Percentiles rank a stretch among this genome's conserved stretches.
These are phyloP conservation scores for Anastatica hierochuntica DNA, from an alignment of 345 rosid species.

Conservation along the genomic window DNA sequence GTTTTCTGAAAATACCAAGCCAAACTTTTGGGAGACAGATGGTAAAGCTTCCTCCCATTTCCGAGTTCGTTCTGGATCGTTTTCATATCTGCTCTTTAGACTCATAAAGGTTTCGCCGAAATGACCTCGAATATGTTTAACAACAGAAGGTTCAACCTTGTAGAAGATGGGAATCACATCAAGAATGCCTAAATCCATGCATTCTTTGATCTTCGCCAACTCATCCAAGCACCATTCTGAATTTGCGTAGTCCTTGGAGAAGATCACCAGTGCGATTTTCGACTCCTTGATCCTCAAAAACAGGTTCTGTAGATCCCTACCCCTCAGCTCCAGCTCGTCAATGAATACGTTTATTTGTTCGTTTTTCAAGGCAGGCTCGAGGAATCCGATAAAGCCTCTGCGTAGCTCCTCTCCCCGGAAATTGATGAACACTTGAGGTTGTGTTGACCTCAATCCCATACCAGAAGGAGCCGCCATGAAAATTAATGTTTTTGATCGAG, in stretches of 20 bases:
- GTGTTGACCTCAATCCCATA: no score
- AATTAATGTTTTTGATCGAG: no score
- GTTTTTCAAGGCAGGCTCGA: no score
- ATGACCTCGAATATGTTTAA: not conserved
- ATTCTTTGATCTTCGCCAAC: not conserved
- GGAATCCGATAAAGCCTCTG: no score
- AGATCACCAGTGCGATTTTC: not conserved
- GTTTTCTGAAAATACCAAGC: not conserved
- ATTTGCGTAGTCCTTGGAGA: not conserved
- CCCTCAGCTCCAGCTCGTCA: not conserved
- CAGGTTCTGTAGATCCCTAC: not conserved
- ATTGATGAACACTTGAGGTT: no score
- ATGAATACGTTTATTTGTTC: no score
- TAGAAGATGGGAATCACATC: not conserved
- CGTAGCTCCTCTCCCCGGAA: no score
- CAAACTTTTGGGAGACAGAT: not conserved
- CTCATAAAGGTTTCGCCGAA: not conserved
- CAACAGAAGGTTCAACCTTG: not conserved
- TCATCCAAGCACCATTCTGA: not conserved
- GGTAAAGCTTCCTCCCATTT: slow-evolving; percentile 7
- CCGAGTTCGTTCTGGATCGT: not conserved
- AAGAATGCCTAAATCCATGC: not conserved
- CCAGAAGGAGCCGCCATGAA: no score
- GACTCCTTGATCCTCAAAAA: not conserved
- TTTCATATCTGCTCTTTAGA: not conserved